Conservation (phyloP, 164 flowering plant genomes). For the Magnolia officinalis region DNA sequence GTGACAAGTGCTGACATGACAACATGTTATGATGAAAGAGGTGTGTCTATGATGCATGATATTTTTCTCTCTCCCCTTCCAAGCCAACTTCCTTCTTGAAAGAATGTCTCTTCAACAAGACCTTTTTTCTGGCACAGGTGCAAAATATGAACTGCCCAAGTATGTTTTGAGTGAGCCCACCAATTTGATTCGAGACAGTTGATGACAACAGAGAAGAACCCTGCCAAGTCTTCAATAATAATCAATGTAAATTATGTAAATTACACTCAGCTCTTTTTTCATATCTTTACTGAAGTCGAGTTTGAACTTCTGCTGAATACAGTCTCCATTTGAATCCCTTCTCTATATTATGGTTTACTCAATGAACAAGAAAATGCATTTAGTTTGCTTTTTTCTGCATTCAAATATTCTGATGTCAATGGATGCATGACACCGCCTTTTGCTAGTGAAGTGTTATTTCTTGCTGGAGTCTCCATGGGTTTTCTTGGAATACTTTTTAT, state of each 20-base stretch:
- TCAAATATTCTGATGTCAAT: background rate
- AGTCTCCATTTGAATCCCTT: background rate
- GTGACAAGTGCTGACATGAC: constrained; percentile 74
- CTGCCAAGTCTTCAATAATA: constrained; percentile 1
- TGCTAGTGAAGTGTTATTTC: background rate
- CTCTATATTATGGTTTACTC: background rate
- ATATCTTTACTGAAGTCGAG: background rate
- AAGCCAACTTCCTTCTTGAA: background rate
- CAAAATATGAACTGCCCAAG: constrained; percentile 84
- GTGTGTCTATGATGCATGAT: constrained; percentile 25
- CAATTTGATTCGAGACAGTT: constrained; percentile 58
- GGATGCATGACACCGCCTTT: background rate
- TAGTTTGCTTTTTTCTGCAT: background rate
- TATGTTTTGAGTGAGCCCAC: constrained; percentile 89
- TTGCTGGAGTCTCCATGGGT: background rate
- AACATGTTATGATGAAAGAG: constrained; percentile 89
- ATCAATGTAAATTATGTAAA: constrained; percentile 56
- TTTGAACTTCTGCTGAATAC: background rate
- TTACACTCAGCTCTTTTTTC: constrained; percentile 15
- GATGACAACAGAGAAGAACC: constrained; percentile 14
- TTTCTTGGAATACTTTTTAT: background rate
- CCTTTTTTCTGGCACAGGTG: constrained; percentile 47
- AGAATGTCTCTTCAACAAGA: background rate
- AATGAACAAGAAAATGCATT: background rate
- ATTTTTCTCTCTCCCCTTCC: background rate